phyloP scores from a whole-genome alignment of 768 basidiomycete species.

The Mycena alexandri region DNA sequence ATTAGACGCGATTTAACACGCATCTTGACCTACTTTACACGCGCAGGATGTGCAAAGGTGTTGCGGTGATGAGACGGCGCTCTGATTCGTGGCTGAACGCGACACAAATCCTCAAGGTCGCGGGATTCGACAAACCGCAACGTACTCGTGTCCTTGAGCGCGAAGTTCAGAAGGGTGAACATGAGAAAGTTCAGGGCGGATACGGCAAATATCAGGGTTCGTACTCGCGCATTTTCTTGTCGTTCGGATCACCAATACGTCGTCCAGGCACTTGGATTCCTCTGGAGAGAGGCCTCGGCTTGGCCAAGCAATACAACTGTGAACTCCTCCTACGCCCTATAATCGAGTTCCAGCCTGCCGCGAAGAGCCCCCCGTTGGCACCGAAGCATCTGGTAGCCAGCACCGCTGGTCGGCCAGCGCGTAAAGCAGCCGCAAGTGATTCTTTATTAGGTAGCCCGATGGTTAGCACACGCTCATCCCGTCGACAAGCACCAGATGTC shows the following conservation, averaged over 20 bases:
- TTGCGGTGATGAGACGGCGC: slow-evolving; percentile 97
- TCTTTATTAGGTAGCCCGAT: slow-evolving; percentile 48
- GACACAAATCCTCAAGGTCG: slow-evolving; percentile 98
- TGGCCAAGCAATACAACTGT: slow-evolving; percentile 95
- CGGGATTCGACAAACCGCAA: slow-evolving; percentile 99
- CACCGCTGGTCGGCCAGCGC: slow-evolving; percentile 63
- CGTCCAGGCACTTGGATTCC: slow-evolving; percentile 96
- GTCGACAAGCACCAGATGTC: slow-evolving; percentile 62
- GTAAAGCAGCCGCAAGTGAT: slow-evolving; percentile 58
- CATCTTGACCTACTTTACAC: slow-evolving; percentile 53
- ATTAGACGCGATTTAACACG: slow-evolving; percentile 53
- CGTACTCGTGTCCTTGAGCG: slow-evolving; percentile 96
- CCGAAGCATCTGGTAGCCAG: slow-evolving; percentile 94
- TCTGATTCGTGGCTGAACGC: slow-evolving; percentile 99
- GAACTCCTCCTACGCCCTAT: slow-evolving; percentile 89
- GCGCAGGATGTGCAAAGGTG: slow-evolving; percentile 91
- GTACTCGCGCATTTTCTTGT: slow-evolving; percentile 39
- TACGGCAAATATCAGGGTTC: slow-evolving; percentile 99
- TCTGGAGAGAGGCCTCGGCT: slow-evolving; percentile 85
- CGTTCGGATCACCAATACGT: slow-evolving; percentile 1
- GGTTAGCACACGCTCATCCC: slow-evolving; percentile 72
- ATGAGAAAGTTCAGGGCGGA: slow-evolving; percentile 99
- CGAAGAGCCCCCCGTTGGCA: slow-evolving; percentile 93
- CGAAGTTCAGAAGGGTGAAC: slow-evolving; percentile 98
- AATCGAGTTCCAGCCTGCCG: slow-evolving; percentile 91